Evolutionary conservation across 768 basidiomycete genomes (phyloP).

Genomic region (Royoungia palumana): DNA sequence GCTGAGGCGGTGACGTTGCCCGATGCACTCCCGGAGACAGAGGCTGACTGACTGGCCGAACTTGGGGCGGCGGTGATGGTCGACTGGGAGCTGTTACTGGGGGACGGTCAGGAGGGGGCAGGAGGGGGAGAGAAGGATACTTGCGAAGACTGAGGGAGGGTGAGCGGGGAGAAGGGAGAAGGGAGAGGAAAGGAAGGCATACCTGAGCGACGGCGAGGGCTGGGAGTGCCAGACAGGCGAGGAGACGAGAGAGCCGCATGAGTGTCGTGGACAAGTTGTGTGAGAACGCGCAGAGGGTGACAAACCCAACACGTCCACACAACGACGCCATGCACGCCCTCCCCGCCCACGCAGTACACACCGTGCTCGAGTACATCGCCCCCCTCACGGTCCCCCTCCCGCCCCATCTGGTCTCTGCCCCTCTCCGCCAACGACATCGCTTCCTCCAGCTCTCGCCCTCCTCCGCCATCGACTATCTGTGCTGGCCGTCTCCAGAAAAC

Average conservation of each 20-base stretch:
- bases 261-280: not conserved
- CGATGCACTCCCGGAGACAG: slow-evolving; percentile 20
- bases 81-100: slow-evolving; percentile 40
- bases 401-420: slow-evolving; percentile 54
- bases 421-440: slow-evolving; percentile 61
- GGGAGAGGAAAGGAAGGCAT: not conserved
- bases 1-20: slow-evolving; percentile 20
- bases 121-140: slow-evolving; percentile 28
- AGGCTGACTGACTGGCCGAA: slow-evolving; percentile 19
- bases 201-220: slow-evolving; percentile 33
- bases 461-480: slow-evolving; percentile 54
- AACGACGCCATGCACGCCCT: slow-evolving; percentile 36
- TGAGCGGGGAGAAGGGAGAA: slow-evolving; percentile 1
- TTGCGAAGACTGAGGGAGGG: slow-evolving; percentile 37
- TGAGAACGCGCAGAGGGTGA: slow-evolving; percentile 11
- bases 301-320: not conserved
- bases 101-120: slow-evolving; percentile 41
- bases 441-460: slow-evolving; percentile 56
- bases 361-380: slow-evolving; percentile 56
- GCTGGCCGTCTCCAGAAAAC: slow-evolving; percentile 54
- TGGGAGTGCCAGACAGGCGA: slow-evolving; percentile 30
- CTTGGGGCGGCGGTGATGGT: slow-evolving; percentile 47
- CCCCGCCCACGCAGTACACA: slow-evolving; percentile 38
- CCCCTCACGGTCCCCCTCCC: slow-evolving; percentile 54
- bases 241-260: slow-evolving; percentile 33